Evolutionary conservation across 192 early-diverging fungal genomes (phyloP), one percentile per base, ranked within the genome.

Genomic region (Backusella morwellensis): DNA sequence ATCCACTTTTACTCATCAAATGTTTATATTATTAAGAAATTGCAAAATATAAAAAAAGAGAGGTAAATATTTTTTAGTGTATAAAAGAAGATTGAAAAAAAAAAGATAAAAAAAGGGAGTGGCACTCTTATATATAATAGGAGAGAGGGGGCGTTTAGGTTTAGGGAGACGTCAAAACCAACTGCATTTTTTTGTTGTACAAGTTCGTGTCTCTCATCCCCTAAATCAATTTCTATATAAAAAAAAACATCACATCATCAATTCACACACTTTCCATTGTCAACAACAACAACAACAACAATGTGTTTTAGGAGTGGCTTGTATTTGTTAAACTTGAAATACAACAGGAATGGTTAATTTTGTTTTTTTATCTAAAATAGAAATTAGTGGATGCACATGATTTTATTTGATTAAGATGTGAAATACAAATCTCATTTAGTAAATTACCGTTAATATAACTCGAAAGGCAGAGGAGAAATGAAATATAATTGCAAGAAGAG

Each of bases 61-160:
- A 47, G 15, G 9, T 42, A 52, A 7, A 35, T 23, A 50, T 42
- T 47, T 32, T 32, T 26, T 47, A 23, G 70, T 12, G 44, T 35
- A 54, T 54, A 70, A 41, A 70, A 70, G n/a, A 70, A 70, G 35
- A 23, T 40, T 36, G 35, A 8, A 23, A 70, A 70, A 38, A n/a
- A 23, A 70, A 70, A 40, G 7, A 70, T 29, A 68, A 36, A 68
- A 35, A 70, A 23, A 36, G 8, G n/a, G 70, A 23, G 40, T 11
- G n/a, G n/a, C 35, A 12, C n/a, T 40, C 3, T 21, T 71, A 42
- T 40, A 42, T 41, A 40, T 26, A 71, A 41, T 71, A 71, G 23
- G 40, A 71, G 35, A 29, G 26, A 29, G 56, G 56, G 56, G 56
- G 56, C 56, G 56, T 59, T 59, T 59, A 59, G 56, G 23, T 63